These are phyloP conservation scores for Kurtzmaniella quercitrusa DNA, from an alignment of 1,139 yeast genomes.

Conservation along the genomic window DNA sequence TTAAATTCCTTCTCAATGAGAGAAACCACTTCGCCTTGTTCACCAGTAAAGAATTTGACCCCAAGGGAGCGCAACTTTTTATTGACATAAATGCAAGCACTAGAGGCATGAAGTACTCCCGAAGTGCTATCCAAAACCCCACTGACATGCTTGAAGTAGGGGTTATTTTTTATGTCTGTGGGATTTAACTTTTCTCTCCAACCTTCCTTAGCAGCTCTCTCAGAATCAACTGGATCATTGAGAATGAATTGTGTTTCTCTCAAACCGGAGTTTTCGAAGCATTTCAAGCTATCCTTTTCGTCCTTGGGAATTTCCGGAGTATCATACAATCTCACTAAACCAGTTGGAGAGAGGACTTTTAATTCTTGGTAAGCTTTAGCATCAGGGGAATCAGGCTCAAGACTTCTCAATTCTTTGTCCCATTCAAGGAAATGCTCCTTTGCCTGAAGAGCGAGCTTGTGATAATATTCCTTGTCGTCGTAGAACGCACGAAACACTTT, in stretches of 20 bases:
- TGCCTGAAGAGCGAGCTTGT: slow-evolving; percentile 31
- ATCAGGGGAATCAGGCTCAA: slow-evolving; percentile 13
- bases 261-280: slow-evolving; percentile 21
- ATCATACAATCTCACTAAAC: slow-evolving; percentile 21
- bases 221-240: slow-evolving; percentile 19
- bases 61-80: slow-evolving; percentile 21
- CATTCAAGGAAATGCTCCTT: slow-evolving; percentile 26
- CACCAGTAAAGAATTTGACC: slow-evolving; percentile 25
- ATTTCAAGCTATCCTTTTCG: slow-evolving; percentile 18
- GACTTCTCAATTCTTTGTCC: slow-evolving; percentile 14
- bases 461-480: slow-evolving; percentile 31
- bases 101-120: slow-evolving; percentile 33
- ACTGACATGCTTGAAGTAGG: slow-evolving; percentile 7
- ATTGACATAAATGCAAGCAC: slow-evolving; percentile 25
- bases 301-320: slow-evolving; percentile 14
- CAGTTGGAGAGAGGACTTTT: slow-evolving; percentile 20
- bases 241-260: slow-evolving; percentile 24
- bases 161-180: slow-evolving; percentile 6
- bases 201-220: slow-evolving; percentile 22
- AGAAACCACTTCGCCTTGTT: slow-evolving; percentile 16
- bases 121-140: slow-evolving; percentile 32
- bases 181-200: slow-evolving; percentile 15
- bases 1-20: slow-evolving; percentile 12
- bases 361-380: slow-evolving; percentile 13
- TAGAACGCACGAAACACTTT: slow-evolving; percentile 37